A percentile compares a stretch with the other conserved stretches of the same genome.
Evolutionary conservation across 1,284 basidiomycete genomes (phyloP).

Genomic region (Pseudozyma tsukubaensis): DNA sequence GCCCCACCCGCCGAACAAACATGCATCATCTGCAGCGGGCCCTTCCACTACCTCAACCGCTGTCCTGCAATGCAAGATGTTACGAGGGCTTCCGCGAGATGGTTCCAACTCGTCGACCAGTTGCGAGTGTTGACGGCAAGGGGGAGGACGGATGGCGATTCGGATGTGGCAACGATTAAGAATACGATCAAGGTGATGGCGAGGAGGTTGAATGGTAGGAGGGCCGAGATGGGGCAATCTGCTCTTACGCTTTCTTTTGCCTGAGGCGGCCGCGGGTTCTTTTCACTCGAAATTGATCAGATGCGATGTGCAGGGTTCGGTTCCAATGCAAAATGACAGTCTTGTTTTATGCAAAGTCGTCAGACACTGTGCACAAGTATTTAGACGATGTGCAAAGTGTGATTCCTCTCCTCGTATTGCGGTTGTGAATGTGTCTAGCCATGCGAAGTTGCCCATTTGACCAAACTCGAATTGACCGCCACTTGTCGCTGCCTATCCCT

Average conservation of each 20-base stretch:
- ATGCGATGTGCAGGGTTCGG: background rate
- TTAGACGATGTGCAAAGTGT: background rate
- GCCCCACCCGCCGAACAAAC: conserved; percentile 18
- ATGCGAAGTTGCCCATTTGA: conserved; percentile 45
- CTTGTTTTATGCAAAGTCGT: too few relatives aligned
- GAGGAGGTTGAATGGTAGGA: conserved; percentile 23
- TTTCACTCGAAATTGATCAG: background rate
- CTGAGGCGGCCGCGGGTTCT: too few relatives aligned
- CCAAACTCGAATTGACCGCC: conserved; percentile 23
- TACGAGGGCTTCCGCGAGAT: conserved; percentile 21
- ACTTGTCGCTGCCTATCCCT: conserved; percentile 29
- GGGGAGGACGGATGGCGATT: conserved; percentile 22
- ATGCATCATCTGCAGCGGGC: conserved; percentile 45
- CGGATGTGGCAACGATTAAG: conserved; percentile 37
- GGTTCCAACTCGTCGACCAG: conserved; percentile 41
- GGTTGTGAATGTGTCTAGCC: conserved; percentile 1
- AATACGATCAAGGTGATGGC: conserved; percentile 45
- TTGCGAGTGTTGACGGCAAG: conserved; percentile 24
- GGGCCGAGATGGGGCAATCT: conserved; percentile 15
- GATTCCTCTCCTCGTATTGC: too few relatives aligned
- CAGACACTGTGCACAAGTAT: background rate
- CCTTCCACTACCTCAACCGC: conserved; percentile 42
- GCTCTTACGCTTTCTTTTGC: conserved; percentile 26
- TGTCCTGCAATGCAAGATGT: conserved; percentile 42
- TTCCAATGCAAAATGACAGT: background rate